These are phyloP conservation scores for Dysphania ambrosioides DNA, from an alignment of 148 eudicot species.

Conservation along the genomic window DNA sequence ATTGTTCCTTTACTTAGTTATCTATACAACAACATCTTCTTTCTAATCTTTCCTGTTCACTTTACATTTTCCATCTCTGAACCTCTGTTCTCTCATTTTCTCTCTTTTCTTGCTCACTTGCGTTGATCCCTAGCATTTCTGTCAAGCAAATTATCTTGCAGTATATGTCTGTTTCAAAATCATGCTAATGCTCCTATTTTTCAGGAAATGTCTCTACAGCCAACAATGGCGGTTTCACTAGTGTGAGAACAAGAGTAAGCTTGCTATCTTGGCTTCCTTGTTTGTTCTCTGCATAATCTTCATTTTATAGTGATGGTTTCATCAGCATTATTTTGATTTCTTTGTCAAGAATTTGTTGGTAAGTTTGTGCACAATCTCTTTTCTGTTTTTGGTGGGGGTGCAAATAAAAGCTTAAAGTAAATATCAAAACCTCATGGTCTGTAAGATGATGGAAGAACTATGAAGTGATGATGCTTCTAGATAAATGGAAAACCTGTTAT, in stretches of 20 bases:
- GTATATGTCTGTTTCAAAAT: background rate
- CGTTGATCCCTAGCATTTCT: background rate
- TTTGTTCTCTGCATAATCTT: background rate
- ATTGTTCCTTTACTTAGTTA: too few relatives aligned
- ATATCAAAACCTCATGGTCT: background rate
- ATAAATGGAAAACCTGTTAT: background rate
- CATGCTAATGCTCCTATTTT: conserved; percentile 1
- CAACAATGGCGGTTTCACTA: conserved; percentile 92
- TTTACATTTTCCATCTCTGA: too few relatives aligned
- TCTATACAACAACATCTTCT: too few relatives aligned
- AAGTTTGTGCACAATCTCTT: too few relatives aligned
- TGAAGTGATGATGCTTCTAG: background rate
- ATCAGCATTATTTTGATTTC: background rate
- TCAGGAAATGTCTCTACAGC: conserved; percentile 86
- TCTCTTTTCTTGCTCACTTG: too few relatives aligned
- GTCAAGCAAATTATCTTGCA: background rate
- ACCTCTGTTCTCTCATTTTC: too few relatives aligned
- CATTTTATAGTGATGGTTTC: background rate
- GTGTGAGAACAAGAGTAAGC: conserved; percentile 78
- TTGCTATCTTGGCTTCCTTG: conserved; percentile 6
- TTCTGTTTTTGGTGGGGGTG: too few relatives aligned
- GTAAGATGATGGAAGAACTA: background rate
- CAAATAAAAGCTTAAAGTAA: too few relatives aligned
- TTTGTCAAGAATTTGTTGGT: background rate
- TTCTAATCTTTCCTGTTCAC: too few relatives aligned